Percentiles rank a stretch among this genome's conserved stretches.
phyloP scores from a whole-genome alignment of 768 basidiomycete species.

The Termitomyces bulborhizus region DNA sequence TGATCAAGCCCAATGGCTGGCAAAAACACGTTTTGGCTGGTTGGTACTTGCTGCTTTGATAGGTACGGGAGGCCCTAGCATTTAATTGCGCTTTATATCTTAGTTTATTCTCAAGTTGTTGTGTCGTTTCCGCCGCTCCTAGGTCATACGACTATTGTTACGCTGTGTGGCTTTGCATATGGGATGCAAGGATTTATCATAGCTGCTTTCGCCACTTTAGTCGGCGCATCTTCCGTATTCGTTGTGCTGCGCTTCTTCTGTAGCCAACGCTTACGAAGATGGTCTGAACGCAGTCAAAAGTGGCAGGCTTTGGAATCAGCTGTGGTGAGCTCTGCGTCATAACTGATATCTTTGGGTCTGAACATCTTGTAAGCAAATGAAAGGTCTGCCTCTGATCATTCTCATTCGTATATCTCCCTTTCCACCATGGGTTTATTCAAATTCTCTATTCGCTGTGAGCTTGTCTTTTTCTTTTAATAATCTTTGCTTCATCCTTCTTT shows the following conservation, averaged over 20 bases:
- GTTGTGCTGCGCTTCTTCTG: conserved; percentile 54
- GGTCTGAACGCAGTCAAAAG: conserved; percentile 58
- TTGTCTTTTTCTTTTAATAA: neutral
- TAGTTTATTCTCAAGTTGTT: conserved; percentile 25
- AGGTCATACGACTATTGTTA: conserved; percentile 61
- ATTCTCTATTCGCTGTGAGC: conserved; percentile 70
- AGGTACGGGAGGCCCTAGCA: conserved; percentile 30
- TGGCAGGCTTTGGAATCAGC: conserved; percentile 78
- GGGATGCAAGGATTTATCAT: conserved; percentile 74
- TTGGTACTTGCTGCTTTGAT: conserved; percentile 45
- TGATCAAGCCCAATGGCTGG: conserved; percentile 58
- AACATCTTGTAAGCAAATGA: conserved; percentile 42
- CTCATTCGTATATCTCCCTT: conserved; percentile 78
- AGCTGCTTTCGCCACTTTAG: conserved; percentile 50
- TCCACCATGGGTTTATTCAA: conserved; percentile 87
- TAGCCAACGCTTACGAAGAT: conserved; percentile 44
- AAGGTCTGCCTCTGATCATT: conserved; percentile 77
- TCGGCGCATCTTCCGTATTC: conserved; percentile 62
- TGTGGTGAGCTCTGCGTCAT: conserved; percentile 42
- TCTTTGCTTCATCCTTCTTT: neutral
- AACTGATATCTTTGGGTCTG: neutral
- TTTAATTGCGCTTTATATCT: neutral
- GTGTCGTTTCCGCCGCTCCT: conserved; percentile 56
- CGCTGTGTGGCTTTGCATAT: conserved; percentile 78
- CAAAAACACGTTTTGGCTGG: conserved; percentile 57